phyloP scores from a whole-genome alignment of 2,329 filamentous ascomycete genomes.

The Orbilia brochopaga region DNA sequence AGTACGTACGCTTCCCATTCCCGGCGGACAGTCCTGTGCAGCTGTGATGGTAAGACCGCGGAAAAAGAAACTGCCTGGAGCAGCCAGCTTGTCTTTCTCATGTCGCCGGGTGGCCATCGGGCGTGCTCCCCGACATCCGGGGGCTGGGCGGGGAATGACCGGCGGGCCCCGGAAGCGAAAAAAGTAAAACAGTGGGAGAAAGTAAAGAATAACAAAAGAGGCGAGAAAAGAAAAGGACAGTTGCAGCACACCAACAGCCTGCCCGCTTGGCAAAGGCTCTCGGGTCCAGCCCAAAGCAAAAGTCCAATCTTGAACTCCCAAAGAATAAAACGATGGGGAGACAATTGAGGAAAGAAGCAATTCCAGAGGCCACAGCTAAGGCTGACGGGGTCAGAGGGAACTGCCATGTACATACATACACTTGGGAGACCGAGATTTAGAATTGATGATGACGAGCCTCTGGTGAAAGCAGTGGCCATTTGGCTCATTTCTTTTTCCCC shows the following conservation, averaged over 20 bases:
- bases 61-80: slow-evolving; percentile 22
- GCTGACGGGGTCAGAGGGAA: slow-evolving; percentile 36
- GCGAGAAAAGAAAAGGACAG: slow-evolving; percentile 21
- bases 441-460: slow-evolving; percentile 40
- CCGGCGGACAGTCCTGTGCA: slow-evolving; percentile 13
- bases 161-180: slow-evolving; percentile 14
- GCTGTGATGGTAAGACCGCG: slow-evolving; percentile 10
- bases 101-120: background rate
- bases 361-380: slow-evolving; percentile 41
- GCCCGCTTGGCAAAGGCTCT: slow-evolving; percentile 25
- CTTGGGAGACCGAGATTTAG: slow-evolving; percentile 36
- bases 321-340: slow-evolving; percentile 9
- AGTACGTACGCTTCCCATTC: slow-evolving; percentile 7
- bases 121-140: background rate
- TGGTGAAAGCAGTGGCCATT: slow-evolving; percentile 21
- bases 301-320: background rate
- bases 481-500: slow-evolving; percentile 11
- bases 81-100: slow-evolving; percentile 8
- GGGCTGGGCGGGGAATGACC: background rate
- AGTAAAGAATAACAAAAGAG: slow-evolving; percentile 20
- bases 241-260: slow-evolving; percentile 15
- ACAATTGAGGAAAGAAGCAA: slow-evolving; percentile 1
- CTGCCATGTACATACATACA: slow-evolving; percentile 6
- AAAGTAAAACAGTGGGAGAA: background rate
- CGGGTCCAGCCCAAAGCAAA: slow-evolving; percentile 29